Evolutionary conservation across 2,329 filamentous ascomycete genomes (phyloP).

Genomic region (Coniochaeta sp.): DNA sequence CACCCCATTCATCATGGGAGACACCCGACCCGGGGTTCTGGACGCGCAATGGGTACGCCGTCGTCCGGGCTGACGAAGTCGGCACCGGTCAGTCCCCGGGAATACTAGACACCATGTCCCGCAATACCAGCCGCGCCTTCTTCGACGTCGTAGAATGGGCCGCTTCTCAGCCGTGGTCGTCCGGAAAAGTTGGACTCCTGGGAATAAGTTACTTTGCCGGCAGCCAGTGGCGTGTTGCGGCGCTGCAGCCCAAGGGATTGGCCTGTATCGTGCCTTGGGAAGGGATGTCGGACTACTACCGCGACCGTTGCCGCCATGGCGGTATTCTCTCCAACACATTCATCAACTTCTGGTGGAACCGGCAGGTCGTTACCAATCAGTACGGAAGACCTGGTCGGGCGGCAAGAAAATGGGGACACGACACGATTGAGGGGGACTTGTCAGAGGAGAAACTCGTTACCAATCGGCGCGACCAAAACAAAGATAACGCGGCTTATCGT

Average conservation of each 20-base stretch:
- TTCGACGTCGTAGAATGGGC: constrained; percentile 36
- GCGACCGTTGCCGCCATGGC: constrained; percentile 47
- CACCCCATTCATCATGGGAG: constrained; percentile 44
- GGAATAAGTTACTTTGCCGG: constrained; percentile 33
- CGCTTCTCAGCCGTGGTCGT: constrained; percentile 29
- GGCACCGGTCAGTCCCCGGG: constrained; percentile 32
- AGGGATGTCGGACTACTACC: constrained; percentile 37
- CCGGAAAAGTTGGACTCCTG: constrained; percentile 30
- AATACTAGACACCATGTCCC: constrained; percentile 31
- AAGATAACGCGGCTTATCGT: constrained; percentile 38
- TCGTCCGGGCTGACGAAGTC: constrained; percentile 38
- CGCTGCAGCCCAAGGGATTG: constrained; percentile 28
- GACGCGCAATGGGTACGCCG: constrained; percentile 40
- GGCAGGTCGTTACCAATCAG: constrained; percentile 56
- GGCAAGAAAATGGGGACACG: constrained; percentile 44
- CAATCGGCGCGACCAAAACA: constrained; percentile 41
- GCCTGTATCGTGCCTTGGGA: constrained; percentile 35
- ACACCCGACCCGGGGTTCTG: constrained; percentile 45
- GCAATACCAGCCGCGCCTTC: constrained; percentile 30
- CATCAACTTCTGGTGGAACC: constrained; percentile 55
- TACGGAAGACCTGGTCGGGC: constrained; percentile 48
- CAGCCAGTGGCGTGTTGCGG: constrained; percentile 34
- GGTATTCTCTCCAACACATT: constrained; percentile 48
- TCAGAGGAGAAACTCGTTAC: constrained; percentile 40
- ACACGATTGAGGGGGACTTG: constrained; percentile 53